Base-by-base conservation (phyloP, 2,329 filamentous ascomycete species). In the Neopestalotiopsis rosae region DNA sequence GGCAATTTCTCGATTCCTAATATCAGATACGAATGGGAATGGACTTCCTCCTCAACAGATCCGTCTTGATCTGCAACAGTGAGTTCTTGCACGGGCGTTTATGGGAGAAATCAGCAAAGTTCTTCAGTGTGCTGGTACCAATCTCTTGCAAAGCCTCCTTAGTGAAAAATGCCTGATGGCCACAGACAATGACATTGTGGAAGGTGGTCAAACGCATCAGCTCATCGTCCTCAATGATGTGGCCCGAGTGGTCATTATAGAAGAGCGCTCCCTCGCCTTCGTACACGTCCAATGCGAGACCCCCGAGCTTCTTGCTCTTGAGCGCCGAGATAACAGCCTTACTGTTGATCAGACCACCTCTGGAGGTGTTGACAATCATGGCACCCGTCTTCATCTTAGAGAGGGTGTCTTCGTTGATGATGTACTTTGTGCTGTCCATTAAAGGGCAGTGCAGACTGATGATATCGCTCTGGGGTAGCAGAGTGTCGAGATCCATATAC, bases 161-260 rank as follows among this genome's bases (percentile, higher is more conserved):
- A 5, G 90, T 92, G 73, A 92, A 90, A 79, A 92, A 92, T 1
- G 88, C 90, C 81, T 92, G 90, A 73, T 92, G 90, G 0, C 90
- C 90, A 71, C 87, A 90, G 69, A 92, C 81, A 59, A 92, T 77
- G 3, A 91, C 90, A 71, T 92, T 92, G 69, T 86, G 90, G 73
- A 92, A 92, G 0, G 89, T 91, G 79, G 90, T 88, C 71, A 92
- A 79, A 5, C 90, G 85, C 85, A 90, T 90, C 59, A 92, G 81
- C 68, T 87, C 82, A 73, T 92, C 90, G 74, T 92, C 90, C 63
- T 91, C 83, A 71, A 92, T 90, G 73, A 92, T 89, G 71, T 90
- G 85, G 14, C 82, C 85, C 5, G 88, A 90, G 74, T 90, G 88
- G 72, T 92, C 90, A 73, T 88, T 85, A 77, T 92, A 92, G 74